A percentile compares a stretch with the other conserved stretches of the same genome.
Evolutionary conservation across 2,329 filamentous ascomycete genomes (phyloP).

Genomic region (Claviceps sp.): DNA sequence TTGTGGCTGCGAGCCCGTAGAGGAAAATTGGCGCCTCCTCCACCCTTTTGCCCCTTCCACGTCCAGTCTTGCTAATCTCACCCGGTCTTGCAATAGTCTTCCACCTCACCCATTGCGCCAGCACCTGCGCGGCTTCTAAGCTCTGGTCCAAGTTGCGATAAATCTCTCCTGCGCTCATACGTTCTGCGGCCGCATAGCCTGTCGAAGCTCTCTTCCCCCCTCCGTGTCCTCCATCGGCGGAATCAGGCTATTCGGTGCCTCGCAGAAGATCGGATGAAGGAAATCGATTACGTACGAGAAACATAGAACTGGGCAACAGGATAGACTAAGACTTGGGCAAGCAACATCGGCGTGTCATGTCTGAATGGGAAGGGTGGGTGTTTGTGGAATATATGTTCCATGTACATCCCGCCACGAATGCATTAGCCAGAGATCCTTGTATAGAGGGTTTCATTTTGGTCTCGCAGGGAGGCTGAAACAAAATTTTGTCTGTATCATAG

Average conservation of each 20-base stretch:
- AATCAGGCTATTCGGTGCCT: neutral
- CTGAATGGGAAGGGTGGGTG: neutral
- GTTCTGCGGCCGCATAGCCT: neutral
- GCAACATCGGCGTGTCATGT: neutral
- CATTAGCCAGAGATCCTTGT: slow-evolving; percentile 2
- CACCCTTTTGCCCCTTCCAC: neutral
- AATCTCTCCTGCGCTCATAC: slow-evolving; percentile 16
- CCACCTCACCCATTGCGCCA: slow-evolving; percentile 94
- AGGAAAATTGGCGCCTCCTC: neutral
- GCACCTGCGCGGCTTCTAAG: slow-evolving; percentile 86
- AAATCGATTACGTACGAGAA: neutral
- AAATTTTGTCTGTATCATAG: slow-evolving; percentile 7
- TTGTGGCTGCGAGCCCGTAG: neutral
- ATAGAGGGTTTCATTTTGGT: neutral
- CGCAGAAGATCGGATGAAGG: neutral
- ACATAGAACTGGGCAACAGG: slow-evolving; percentile 6
- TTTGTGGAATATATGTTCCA: neutral
- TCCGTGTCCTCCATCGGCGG: neutral
- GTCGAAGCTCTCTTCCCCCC: neutral
- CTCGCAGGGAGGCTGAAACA: neutral
- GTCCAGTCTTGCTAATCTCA: neutral
- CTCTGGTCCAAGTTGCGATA: slow-evolving; percentile 90
- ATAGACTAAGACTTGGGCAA: neutral
- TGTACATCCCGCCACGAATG: slow-evolving; percentile 8
- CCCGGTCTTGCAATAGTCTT: slow-evolving; percentile 52